A percentile compares a stretch with the other conserved stretches of the same genome.
phyloP scores from a whole-genome alignment of 2,329 filamentous ascomycete species.

The Neopestalotiopsis rosae region DNA sequence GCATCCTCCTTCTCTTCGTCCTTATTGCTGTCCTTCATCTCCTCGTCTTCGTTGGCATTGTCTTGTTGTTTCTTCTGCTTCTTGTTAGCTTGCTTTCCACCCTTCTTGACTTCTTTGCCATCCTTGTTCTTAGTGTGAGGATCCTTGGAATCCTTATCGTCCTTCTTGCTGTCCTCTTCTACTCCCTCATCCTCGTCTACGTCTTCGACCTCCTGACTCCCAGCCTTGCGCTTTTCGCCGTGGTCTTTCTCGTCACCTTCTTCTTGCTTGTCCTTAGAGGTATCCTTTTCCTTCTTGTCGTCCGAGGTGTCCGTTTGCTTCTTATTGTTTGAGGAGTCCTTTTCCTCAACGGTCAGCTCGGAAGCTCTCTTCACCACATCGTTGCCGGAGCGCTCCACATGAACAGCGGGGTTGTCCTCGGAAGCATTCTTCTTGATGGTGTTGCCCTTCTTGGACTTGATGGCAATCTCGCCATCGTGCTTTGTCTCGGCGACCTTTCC shows the following conservation, averaged over 20 bases:
- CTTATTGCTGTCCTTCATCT: constrained; percentile 11
- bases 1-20: constrained; percentile 25
- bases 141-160: not conserved
- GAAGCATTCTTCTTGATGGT: constrained; percentile 68
- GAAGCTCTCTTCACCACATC: constrained; percentile 69
- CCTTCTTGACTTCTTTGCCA: constrained; percentile 27
- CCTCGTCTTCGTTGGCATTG: constrained; percentile 18
- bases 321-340: constrained; percentile 27
- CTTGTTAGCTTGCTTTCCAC: constrained; percentile 29
- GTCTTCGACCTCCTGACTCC: constrained; percentile 18
- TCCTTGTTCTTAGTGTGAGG: constrained; percentile 25
- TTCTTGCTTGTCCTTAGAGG: not conserved
- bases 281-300: not conserved
- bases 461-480: constrained; percentile 62
- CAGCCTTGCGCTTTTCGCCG: constrained; percentile 33
- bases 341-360: constrained; percentile 62
- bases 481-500: constrained; percentile 67
- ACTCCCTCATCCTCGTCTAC: constrained; percentile 4
- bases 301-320: not conserved
- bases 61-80: constrained; percentile 32
- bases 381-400: constrained; percentile 63
- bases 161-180: constrained; percentile 41
- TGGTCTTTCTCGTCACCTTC: constrained; percentile 30
- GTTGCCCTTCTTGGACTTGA: constrained; percentile 67
- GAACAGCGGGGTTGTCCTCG: constrained; percentile 64